Base-by-base conservation (phyloP, 2,329 filamentous ascomycete species). In the Rhynchosporium graminicola region DNA sequence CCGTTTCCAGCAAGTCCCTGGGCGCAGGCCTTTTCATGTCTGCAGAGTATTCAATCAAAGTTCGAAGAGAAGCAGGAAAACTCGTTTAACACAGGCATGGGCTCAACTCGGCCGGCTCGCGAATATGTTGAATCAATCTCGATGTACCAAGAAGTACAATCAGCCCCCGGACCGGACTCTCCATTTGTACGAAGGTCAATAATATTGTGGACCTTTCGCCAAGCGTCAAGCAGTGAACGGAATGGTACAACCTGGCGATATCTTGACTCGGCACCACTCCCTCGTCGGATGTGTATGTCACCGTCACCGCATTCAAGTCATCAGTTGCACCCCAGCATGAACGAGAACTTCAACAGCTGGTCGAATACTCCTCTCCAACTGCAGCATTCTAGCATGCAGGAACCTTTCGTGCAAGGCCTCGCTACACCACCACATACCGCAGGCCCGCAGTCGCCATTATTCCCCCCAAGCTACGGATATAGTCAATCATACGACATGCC, bases 141-240 rank as follows among this genome's bases (percentile, higher is more conserved):
- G 72, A 88, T 88, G 85, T 85, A 86, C 72, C 86, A 88, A 72
- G 86, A 88, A 76, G 79, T 88, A 42, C 87, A 82, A 80, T 87
- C 83, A 3, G 76, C 78, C 12, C 74, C 82, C 3, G 80, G 80
- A 5, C 78, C 79, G 62, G 76, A 68, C 43, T 52, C 57, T 77
- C 68, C 69, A 4, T 87, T 84, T 82, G 80, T 77, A 9, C 81
- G 84, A n/a, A 82, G 85, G 56, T 81, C 79, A 40, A 81, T 87
- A 61, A 79, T 88, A 60, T 78, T 88, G 43, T 88, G 86, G 86
- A 84, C 84, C 2, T 88, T 88, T 73, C 80, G 74, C 75, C 83
- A 78, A 67, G 75, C 77, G 50, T 77, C 77, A 33, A 76, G 79
- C 36, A 81, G 80, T 63, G 81, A 82, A 61, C 78, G 80, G 3